Percentiles rank a stretch among this genome's conserved stretches.
phyloP scores from a whole-genome alignment of 148 eudicot genomes.

The Bassia scoparia region DNA sequence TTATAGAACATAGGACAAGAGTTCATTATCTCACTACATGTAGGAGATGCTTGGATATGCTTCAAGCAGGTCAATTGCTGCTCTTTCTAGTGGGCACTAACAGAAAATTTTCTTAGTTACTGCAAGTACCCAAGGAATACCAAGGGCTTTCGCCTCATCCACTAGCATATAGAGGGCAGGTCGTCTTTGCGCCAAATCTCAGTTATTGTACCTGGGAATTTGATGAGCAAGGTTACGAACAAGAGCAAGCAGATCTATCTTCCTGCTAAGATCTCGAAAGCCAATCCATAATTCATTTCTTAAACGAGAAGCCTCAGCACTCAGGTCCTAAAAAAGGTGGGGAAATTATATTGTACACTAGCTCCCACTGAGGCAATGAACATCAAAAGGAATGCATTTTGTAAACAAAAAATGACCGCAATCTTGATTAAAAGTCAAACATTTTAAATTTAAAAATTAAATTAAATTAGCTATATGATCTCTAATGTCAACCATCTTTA shows the following conservation, averaged over 20 bases:
- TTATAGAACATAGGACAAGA: constrained; percentile 65
- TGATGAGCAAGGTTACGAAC: constrained; percentile 93
- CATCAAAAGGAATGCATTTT: background rate
- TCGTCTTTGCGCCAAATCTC: constrained; percentile 42
- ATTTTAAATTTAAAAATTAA: too few species aligned
- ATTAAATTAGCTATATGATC: too few species aligned
- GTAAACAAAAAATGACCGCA: background rate
- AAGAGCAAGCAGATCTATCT: constrained; percentile 80
- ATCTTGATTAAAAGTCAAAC: background rate
- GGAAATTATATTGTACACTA: background rate
- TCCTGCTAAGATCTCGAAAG: constrained; percentile 76
- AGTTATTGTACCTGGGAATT: constrained; percentile 57
- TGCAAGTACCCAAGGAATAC: constrained; percentile 98
- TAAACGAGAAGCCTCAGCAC: constrained; percentile 69
- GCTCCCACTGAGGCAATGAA: background rate
- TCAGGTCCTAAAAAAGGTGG: constrained; percentile 61
- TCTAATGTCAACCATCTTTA: background rate
- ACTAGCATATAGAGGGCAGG: constrained; percentile 74
- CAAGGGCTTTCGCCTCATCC: constrained; percentile 91
- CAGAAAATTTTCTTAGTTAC: constrained; percentile 87
- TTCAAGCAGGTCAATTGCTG: constrained; percentile 64
- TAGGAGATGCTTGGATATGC: constrained; percentile 85
- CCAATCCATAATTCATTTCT: constrained; percentile 93
- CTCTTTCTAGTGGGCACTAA: constrained; percentile 84
- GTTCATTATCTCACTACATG: constrained; percentile 65